phyloP scores from a whole-genome alignment of 2,329 filamentous ascomycete genomes.

The Colletotrichum horii region DNA sequence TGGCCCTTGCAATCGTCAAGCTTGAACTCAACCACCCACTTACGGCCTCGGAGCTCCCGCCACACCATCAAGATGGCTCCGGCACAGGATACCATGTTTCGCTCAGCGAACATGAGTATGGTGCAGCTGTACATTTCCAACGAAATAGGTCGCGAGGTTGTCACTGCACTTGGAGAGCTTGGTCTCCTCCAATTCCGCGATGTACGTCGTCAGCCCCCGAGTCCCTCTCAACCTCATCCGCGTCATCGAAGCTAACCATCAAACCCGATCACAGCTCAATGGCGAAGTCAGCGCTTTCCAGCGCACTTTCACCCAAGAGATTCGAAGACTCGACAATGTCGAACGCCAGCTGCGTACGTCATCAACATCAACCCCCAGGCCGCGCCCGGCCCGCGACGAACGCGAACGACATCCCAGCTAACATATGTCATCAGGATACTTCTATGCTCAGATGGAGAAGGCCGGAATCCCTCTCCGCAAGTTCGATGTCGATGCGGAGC shows the following conservation, averaged over 20 bases:
- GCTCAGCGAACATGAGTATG: constrained; percentile 99
- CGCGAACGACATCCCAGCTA: constrained; percentile 27
- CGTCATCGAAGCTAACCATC: constrained; percentile 23
- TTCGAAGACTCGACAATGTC: constrained; percentile 95
- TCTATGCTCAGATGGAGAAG: constrained; percentile 95
- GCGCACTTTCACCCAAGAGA: constrained; percentile 96
- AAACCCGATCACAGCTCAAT: constrained; percentile 71
- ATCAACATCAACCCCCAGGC: constrained; percentile 21
- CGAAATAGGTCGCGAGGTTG: constrained; percentile 97
- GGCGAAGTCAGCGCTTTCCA: constrained; percentile 93
- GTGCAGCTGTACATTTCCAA: constrained; percentile 99
- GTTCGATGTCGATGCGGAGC: constrained; percentile 88
- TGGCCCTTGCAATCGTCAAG: constrained; percentile 18
- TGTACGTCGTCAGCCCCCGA: constrained; percentile 60
- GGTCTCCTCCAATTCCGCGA: constrained; percentile 97
- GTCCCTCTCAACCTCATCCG: background rate
- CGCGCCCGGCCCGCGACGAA: background rate
- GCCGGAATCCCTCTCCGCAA: constrained; percentile 83
- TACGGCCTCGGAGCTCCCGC: constrained; percentile 23
- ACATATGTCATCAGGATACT: constrained; percentile 72
- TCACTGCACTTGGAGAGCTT: constrained; percentile 94
- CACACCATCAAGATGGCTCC: constrained; percentile 60
- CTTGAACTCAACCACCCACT: constrained; percentile 14
- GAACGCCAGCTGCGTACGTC: constrained; percentile 92
- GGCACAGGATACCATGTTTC: constrained; percentile 92